Base-by-base conservation (phyloP, 164 flowering plant genomes). In the Annona cherimola region DNA sequence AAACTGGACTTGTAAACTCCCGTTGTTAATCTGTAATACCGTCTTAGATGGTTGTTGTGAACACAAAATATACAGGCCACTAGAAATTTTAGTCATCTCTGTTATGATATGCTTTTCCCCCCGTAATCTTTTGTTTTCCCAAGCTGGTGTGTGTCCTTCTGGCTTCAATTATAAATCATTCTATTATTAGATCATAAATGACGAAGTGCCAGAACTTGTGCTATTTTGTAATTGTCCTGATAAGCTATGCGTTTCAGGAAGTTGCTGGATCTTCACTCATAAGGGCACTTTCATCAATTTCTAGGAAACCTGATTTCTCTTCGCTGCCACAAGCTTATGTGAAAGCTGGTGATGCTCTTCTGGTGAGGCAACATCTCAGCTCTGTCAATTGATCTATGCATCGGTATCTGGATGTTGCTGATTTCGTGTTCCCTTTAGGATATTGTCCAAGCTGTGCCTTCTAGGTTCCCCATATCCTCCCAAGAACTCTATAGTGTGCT, bases 271-370 rank as follows among this genome's bases (percentile, higher is more conserved):
- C 93, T 60, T 81, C 93, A 60, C 76, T 93, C 55, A 19, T 90
- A 45, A 86, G 79, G 75, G 79, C 85, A 18, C 71, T 93, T 83
- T 74, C 88, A 41, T 75, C 88, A 69, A 76, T 87, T 73, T 69
- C 85, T 59, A 81, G 84, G 43, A 87, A 83, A 76, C 89, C 89
- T 18, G 90, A 83, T 64, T 84, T 83, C 75, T 77, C 84, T 78
- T 69, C 93, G 54, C 79, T 90, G 71, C 93, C 98, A 8, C 93
- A 85, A 67, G 66, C 40, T 59, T 85, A 86, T 77, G 68, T 84
- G 69, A 90, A 81, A 80, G 92, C 97, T 78, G 98, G 97, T 64
- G 81, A 88, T 43, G 80, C 80, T 20, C 89, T 93, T 63, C 61
- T 93, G 92, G 96, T 93, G 74, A 75, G 80, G 40, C 1, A 20